Base-by-base conservation (phyloP, 2,329 filamentous ascomycete species). In the Paracorniculantispora psalliotae region DNA sequence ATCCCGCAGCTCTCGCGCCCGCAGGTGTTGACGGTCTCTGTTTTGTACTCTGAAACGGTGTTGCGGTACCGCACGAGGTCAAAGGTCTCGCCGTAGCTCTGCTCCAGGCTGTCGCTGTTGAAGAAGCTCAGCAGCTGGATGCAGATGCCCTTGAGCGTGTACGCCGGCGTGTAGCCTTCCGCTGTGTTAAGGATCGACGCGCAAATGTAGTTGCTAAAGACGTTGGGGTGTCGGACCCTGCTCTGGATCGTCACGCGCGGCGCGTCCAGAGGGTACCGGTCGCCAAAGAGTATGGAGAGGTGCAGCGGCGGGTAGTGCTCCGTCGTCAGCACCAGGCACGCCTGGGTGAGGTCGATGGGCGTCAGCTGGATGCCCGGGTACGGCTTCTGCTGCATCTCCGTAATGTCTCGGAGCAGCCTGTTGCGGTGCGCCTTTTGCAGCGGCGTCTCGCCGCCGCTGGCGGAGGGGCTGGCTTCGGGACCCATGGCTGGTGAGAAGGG, bases 51-150 rank as follows among this genome's bases (percentile, higher is more conserved):
- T 0, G 54, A 55, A 4, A 79, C 66, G 13, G 71, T 47, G 13
- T 70, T 47, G 4, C 26, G 33, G 2, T 37, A 15, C 3, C 48
- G n/a, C n/a, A n/a, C n/a, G n/a, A n/a, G n/a, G n/a, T n/a, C n/a
- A n/a, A n/a, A n/a, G n/a, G n/a, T n/a, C n/a, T n/a, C 55, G 8
- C 67, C 68, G 47, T 71, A 26, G 0, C 63, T 61, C 58, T 81
- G 78, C 59, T 81, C 77, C 3, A 81, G 54, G 2, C 59, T 70
- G 1, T 78, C 75, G 62, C 78, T 81, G 26, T 70, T 70, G 64
- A 81, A 81, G 67, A 82, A 80, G 63, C 78, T 80, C 2, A 81
- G 67, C n/a, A 81, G 61, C 66, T 81, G 78, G 25, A 81, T 81
- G 17, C 77, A 73, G 23, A 81, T 75, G 3, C 71, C 73, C 58